Conservation (phyloP, 2,329 filamentous ascomycete genomes). For the Penicillium sp. region DNA sequence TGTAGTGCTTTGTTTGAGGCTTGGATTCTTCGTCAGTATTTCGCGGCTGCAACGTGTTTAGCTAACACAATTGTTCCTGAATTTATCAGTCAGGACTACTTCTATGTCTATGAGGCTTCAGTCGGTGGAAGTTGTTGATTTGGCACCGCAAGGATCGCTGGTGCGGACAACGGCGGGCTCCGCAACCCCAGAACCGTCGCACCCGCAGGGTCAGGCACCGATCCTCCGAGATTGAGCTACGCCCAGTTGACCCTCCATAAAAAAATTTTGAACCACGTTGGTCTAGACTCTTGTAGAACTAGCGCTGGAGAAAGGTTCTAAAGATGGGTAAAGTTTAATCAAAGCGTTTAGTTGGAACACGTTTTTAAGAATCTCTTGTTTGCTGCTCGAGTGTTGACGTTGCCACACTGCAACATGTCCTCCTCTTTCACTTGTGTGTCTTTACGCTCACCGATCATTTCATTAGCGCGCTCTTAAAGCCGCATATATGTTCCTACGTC, state of each 20-base stretch:
- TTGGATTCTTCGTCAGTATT: not conserved
- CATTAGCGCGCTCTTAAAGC: no score
- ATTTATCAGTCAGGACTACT: not conserved
- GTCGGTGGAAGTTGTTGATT: not conserved
- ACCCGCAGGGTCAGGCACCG: not conserved
- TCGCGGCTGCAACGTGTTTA: not conserved
- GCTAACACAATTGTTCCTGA: not conserved
- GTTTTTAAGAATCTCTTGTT: no score
- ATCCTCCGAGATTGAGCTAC: not conserved
- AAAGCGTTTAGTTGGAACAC: no score
- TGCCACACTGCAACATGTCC: no score
- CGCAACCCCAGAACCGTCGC: not conserved
- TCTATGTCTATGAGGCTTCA: not conserved
- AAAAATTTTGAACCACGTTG: not conserved
- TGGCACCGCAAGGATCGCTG: not conserved
- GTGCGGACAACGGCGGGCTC: conserved; percentile 4
- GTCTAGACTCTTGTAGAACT: not conserved
- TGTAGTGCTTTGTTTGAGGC: not conserved
- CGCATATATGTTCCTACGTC: no score
- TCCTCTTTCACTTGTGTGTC: no score
- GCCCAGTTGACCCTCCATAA: not conserved
- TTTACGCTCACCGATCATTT: no score
- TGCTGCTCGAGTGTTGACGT: no score
- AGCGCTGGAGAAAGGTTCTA: not conserved
- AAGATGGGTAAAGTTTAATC: not conserved